Evolutionary conservation across 2,329 filamentous ascomycete species (phyloP), one percentile per base, ranked within the genome.

Genomic region (Alternaria brassicae): DNA sequence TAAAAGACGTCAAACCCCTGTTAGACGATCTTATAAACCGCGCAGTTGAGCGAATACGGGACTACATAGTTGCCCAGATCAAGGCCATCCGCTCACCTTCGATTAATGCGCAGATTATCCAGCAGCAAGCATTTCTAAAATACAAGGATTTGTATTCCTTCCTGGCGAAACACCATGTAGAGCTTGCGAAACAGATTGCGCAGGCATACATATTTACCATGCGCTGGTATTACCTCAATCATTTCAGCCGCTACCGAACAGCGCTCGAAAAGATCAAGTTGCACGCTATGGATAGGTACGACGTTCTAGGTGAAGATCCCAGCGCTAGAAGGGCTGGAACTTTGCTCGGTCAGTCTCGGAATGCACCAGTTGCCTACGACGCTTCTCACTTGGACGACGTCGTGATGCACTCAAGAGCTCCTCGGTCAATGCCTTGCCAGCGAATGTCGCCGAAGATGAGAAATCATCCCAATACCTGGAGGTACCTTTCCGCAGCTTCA

Each of bases 121-220:
- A 99, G 75, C 93, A 97, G 72, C 92, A 96, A 73, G 91, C 90
- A 60, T 93, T 99, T 69, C 81, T 97, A 48, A 89, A 87, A 68
- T 96, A 93, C 81, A 96, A 92, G 76, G 93, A 97, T 32, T 81
- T 97, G 0, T 99, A 89, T 78, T 84, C 87, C 6, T 99, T 98
- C 73, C 83, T 99, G 30, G 88, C 92, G 60, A 89, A 87, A 68
- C 90, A 94, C 66, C 93, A 98, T 70, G 82, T 90, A 1, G 84
- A 87, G n/a, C 86, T 99, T 6, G 92, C 92, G 8, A 89, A 93
- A 53, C 92, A 99, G 77, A 96, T 99, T 65, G 89, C 89, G 8
- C 90, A 92, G 75, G 95, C 96, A 3, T 99, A 99, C 72, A 89
- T 96, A 81, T 97, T 97, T 76, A 99, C 96, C 0, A 99, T 99